Evolutionary conservation across 31 red algal genomes (phyloP), one percentile per base, ranked within the genome.

Genomic region (Endocladia muricata): DNA sequence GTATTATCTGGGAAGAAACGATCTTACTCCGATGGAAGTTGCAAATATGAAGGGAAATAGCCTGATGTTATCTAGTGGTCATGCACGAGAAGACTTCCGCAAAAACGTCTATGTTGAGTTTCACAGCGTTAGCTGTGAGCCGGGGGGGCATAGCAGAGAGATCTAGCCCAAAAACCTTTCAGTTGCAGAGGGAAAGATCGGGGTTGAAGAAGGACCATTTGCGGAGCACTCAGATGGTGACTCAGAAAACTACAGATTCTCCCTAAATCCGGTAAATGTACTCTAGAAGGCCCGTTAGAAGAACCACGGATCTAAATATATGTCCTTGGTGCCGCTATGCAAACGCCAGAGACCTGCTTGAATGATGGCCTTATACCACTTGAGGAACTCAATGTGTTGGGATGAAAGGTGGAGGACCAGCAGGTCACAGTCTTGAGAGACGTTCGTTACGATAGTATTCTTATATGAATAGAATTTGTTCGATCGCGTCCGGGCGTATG

Each of bases 241-340:
- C 0, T 62, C 0, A 25, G 58, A 62, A 62, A 62, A 62, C 58
- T 62, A 62, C n/a, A 62, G 9, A 25, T 15, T 62, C 58, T 25
- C 28, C 22, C 58, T 23, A 21, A 62, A 21, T 11, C 11, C 15
- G 22, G 23, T 62, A 62, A 0, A 62, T 23, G 0, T 25, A 62
- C 58, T 62, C 58, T 0, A 9, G 58, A 62, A 62, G 58, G 0
- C 19, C 61, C 33, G 39, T 67, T 67, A 67, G 39, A 67, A 67
- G 0, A 37, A 67, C 7, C 4, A 25, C 58, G 19, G n/a, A n/a
- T n/a, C n/a, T n/a, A n/a, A n/a, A n/a, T n/a, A n/a, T n/a, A n/a
- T n/a, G n/a, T n/a, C n/a, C n/a, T n/a, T n/a, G n/a, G n/a, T n/a
- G n/a, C n/a, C n/a, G n/a, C n/a, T n/a, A n/a, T n/a, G n/a, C n/a